A percentile compares a stretch with the other conserved stretches of the same genome.
Evolutionary conservation across 148 eudicot species (phyloP).

Genomic region (Chenopodium berlandieri): DNA sequence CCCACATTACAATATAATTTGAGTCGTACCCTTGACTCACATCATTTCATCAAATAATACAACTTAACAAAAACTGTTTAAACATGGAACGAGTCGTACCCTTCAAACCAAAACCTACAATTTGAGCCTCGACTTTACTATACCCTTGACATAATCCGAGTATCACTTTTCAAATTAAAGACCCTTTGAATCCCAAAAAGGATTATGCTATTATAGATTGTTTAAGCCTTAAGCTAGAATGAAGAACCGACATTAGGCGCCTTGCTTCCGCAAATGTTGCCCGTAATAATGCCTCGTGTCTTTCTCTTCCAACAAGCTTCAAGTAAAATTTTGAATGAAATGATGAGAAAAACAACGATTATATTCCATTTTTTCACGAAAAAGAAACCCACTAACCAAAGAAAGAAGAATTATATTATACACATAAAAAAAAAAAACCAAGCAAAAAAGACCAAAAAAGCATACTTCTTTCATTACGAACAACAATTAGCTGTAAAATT

Average conservation of each 20-base stretch:
- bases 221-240: conserved; percentile 17
- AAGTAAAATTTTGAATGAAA: not conserved
- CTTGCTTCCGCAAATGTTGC: conserved; percentile 13
- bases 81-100: too few relatives aligned
- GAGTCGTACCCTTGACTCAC: too few relatives aligned
- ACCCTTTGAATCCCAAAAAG: not conserved
- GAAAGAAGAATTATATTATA: not conserved
- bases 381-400: not conserved
- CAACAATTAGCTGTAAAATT: conserved; percentile 8
- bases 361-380: not conserved
- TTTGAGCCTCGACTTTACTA: too few relatives aligned
- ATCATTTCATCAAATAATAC: too few relatives aligned
- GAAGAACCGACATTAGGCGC: conserved; percentile 7
- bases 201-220: not conserved
- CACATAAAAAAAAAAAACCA: not conserved
- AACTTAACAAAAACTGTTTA: too few relatives aligned
- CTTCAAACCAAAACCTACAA: too few relatives aligned
- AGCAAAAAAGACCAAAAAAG: not conserved
- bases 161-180: too few relatives aligned
- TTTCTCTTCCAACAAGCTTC: not conserved
- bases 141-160: too few relatives aligned
- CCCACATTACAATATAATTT: too few relatives aligned
- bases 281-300: conserved; percentile 16
- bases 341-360: not conserved
- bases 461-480: not conserved